Evolutionary conservation across 2,329 filamentous ascomycete genomes (phyloP).

Genomic region (Aureobasidium sp.): DNA sequence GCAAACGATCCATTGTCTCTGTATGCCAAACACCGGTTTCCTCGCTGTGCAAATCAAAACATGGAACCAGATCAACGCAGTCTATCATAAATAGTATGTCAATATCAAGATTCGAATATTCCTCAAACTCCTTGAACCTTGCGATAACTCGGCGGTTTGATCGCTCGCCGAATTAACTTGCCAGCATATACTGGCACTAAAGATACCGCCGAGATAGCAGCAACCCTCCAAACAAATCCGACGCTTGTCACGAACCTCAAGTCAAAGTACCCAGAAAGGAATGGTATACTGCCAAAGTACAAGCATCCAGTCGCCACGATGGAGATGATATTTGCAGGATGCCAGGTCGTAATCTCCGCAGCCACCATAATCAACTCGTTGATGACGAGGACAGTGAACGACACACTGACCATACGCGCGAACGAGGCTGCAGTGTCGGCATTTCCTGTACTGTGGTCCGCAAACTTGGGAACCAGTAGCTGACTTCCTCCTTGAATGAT

Average conservation of each 20-base stretch:
- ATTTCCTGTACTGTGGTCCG: conserved; percentile 14
- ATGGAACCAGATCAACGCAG: neutral
- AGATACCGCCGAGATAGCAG: conserved; percentile 69
- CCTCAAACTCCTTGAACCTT: conserved; percentile 54
- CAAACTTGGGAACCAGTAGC: conserved; percentile 68
- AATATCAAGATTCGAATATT: neutral
- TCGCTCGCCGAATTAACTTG: conserved; percentile 74
- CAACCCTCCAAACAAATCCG: conserved; percentile 82
- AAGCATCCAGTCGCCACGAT: conserved; percentile 74
- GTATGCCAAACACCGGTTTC: neutral
- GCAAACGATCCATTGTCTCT: neutral
- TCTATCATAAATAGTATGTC: neutral
- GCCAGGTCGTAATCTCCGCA: conserved; percentile 94
- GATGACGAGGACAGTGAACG: conserved; percentile 82
- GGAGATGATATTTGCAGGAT: conserved; percentile 78
- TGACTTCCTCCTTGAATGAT: conserved; percentile 95
- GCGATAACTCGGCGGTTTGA: conserved; percentile 88
- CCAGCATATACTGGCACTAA: conserved; percentile 79
- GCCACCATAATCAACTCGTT: conserved; percentile 98
- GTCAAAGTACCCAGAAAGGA: conserved; percentile 85
- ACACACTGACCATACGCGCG: conserved; percentile 70
- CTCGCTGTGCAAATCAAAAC: neutral
- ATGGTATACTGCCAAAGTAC: conserved; percentile 78
- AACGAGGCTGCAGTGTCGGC: conserved; percentile 22
- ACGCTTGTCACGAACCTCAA: conserved; percentile 67